Percentiles rank a stretch among this genome's conserved stretches.
phyloP scores from a whole-genome alignment of 1,284 basidiomycete species.

The Kwoniella shivajii region DNA sequence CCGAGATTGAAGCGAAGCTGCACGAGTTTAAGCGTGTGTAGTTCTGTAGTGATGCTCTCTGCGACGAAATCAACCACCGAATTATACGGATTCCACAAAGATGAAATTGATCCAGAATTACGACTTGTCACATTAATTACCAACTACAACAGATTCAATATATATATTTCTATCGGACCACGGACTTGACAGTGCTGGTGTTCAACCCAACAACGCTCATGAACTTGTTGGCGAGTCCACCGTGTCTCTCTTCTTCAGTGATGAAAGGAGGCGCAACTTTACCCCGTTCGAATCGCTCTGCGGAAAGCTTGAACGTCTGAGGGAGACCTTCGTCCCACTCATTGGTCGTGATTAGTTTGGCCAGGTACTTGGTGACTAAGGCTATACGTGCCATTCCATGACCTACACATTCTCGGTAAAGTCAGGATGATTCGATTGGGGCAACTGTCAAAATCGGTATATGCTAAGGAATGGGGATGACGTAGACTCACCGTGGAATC shows the following conservation, averaged over 20 bases:
- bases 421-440: background rate
- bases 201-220: conserved; percentile 3
- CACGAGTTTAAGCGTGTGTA: no score
- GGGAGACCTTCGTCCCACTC: conserved; percentile 19
- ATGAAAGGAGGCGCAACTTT: conserved; percentile 15
- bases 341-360: conserved; percentile 13
- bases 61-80: no score
- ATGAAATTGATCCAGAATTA: no score
- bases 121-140: no score
- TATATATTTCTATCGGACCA: no score
- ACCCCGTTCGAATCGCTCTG: conserved; percentile 15
- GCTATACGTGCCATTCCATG: conserved; percentile 34
- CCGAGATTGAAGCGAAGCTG: no score
- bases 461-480: no score
- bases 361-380: conserved; percentile 17
- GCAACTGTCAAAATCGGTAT: background rate
- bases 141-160: no score
- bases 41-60: no score
- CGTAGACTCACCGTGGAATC: conserved; percentile 25
- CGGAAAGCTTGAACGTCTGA: conserved; percentile 11
- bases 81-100: no score
- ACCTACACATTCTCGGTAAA: no score
- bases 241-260: conserved; percentile 12
- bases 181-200: no score
- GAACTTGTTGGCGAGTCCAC: conserved; percentile 3